These are phyloP conservation scores for Apiospora kogelbergensis DNA, from an alignment of 2,329 filamentous ascomycete genomes.

Conservation along the genomic window DNA sequence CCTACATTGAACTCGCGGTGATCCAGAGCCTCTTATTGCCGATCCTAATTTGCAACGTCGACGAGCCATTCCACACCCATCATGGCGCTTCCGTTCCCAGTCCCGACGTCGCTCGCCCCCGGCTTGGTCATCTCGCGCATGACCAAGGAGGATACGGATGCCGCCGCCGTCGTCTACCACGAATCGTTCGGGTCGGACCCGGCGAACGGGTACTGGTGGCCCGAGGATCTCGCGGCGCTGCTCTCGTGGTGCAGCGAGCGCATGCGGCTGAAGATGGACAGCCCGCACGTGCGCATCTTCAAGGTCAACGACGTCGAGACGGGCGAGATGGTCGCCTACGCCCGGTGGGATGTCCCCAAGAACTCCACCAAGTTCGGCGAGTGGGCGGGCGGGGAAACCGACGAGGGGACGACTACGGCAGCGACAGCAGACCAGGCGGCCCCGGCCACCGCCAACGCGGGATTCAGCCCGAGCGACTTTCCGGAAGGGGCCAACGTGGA, in stretches of 20 bases:
- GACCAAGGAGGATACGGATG: conserved; percentile 29
- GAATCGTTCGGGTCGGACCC: conserved; percentile 24
- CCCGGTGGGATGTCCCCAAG: conserved; percentile 35
- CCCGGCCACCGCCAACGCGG: conserved; percentile 13
- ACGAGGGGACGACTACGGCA: conserved; percentile 10
- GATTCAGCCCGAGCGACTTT: conserved; percentile 19
- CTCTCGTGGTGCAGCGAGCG: conserved; percentile 30
- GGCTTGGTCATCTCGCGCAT: conserved; percentile 26
- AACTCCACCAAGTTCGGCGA: conserved; percentile 22
- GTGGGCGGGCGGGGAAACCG: conserved; percentile 17
- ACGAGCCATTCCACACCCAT: background rate
- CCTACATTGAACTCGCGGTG: too few species aligned
- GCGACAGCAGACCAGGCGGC: conserved; percentile 5
- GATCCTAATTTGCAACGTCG: background rate
- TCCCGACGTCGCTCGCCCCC: conserved; percentile 22
- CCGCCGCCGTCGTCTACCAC: conserved; percentile 28
- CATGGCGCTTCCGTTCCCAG: conserved; percentile 28
- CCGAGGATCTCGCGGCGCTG: conserved; percentile 23
- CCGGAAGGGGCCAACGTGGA: conserved; percentile 32
- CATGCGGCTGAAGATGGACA: conserved; percentile 26
- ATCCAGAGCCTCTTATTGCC: background rate
- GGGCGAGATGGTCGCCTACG: conserved; percentile 30
- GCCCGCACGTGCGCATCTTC: conserved; percentile 30
- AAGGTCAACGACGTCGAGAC: conserved; percentile 30
- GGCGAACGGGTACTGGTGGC: conserved; percentile 31